Evolutionary conservation across 2,329 filamentous ascomycete genomes (phyloP), one percentile per base, ranked within the genome.

Genomic region (Pseudogymnoascus destructans): DNA sequence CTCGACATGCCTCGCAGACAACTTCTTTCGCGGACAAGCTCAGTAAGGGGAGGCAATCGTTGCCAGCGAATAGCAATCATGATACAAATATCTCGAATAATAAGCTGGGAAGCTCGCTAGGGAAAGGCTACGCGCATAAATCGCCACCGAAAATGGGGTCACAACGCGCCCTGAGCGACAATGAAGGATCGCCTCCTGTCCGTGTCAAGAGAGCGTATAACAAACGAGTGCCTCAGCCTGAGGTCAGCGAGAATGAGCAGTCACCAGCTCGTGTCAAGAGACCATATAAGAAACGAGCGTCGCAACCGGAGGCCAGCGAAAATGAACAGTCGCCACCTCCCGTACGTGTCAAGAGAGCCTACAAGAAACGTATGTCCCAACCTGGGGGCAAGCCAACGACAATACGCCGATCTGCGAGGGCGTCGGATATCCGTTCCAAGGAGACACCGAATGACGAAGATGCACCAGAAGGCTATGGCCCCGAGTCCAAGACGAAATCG

Each of bases 1-100:
- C 78, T 1, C 73, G 80, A 62, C 72, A 75, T 58, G 69, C 73
- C 55, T 64, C 72, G 3, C 72, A 75, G 57, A 67, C 67, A 59
- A 63, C 65, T 23, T 61, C 64, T 52, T 52, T 52, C 23, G 46
- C 25, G 46, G 46, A 52, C 46, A 52, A 52, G 25, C 5, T 52
- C 15, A 52, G 25, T 7, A 56, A 56, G 35, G 54, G 54, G 13
- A 56, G 30, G 30, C 30, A 35, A 57, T 42, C 32, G 7, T 19
- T 30, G 6, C 56, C 56, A 17, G 56, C 33, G 10, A 19, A 6
- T 23, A 27, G 19, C 32, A 40, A 52, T 11, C 36, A 30, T 40
- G 56, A 40, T 19, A 10, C 11, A 17, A 52, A 25, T 42, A 30
- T 25, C 15, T 30, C 56, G 15, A 57, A 57, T 57, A 21, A 7